A percentile compares a stretch with the other conserved stretches of the same genome.
These are phyloP conservation scores for Trametes polyzona DNA, from an alignment of 1,284 basidiomycete species.

Conservation along the genomic window DNA sequence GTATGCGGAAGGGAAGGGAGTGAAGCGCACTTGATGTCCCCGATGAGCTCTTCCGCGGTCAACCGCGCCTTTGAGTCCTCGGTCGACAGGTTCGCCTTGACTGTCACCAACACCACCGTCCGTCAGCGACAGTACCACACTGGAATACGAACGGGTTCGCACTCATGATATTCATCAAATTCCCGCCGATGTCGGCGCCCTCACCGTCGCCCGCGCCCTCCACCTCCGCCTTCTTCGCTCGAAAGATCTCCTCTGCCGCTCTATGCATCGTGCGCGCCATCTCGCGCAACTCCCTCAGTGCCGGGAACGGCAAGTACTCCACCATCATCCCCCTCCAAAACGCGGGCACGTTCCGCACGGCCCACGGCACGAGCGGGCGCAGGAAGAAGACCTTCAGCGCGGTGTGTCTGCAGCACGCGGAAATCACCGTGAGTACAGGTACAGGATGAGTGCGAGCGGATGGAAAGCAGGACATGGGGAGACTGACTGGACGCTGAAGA, in stretches of 20 bases:
- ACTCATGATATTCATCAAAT: constrained; percentile 37
- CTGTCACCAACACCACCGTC: constrained; percentile 13
- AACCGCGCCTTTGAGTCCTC: constrained; percentile 24
- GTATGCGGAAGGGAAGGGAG: neutral
- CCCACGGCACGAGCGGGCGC: constrained; percentile 29
- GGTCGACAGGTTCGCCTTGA: constrained; percentile 25
- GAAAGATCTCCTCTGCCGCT: constrained; percentile 22
- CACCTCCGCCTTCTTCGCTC: constrained; percentile 26
- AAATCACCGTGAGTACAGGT: no score
- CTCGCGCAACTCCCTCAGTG: constrained; percentile 22
- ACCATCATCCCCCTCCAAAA: constrained; percentile 31
- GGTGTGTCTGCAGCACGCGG: constrained; percentile 2
- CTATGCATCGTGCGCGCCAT: constrained; percentile 24
- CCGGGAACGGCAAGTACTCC: constrained; percentile 25
- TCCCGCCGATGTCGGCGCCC: constrained; percentile 16
- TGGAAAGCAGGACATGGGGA: neutral
- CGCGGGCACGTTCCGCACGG: constrained; percentile 25
- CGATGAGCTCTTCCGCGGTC: constrained; percentile 27
- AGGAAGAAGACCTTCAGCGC: constrained; percentile 23
- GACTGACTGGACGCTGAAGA: constrained; percentile 23
- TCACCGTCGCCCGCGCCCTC: neutral
- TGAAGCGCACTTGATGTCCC: constrained; percentile 33
- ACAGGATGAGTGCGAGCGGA: neutral
- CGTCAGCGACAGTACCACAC: neutral
- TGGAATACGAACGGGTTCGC: constrained; percentile 1